These are phyloP conservation scores for Oxyria digyna DNA, from an alignment of 148 eudicot species.

Conservation along the genomic window DNA sequence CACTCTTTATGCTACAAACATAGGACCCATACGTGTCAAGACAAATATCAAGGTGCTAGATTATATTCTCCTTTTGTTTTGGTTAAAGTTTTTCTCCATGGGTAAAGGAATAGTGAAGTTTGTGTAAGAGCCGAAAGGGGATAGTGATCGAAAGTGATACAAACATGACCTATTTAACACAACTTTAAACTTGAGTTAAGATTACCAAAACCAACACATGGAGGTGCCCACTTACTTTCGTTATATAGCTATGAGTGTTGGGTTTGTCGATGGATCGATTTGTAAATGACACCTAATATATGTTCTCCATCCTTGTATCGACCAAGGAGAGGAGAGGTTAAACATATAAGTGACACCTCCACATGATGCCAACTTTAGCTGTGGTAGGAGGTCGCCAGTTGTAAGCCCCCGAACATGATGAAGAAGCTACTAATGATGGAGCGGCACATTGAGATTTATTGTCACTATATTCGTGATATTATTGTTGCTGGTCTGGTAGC, in stretches of 20 bases:
- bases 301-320: too few relatives aligned
- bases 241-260: background rate
- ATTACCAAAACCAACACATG: background rate
- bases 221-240: background rate
- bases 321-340: too few relatives aligned
- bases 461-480: too few relatives aligned
- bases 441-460: too few relatives aligned
- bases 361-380: too few relatives aligned
- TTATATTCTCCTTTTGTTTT: background rate
- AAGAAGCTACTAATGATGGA: too few relatives aligned
- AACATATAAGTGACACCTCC: too few relatives aligned
- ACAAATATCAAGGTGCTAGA: background rate
- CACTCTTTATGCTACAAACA: constrained; percentile 16
- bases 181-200: background rate
- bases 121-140: background rate
- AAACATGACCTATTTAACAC: background rate
- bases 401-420: too few relatives aligned
- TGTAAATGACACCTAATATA: too few relatives aligned
- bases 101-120: background rate
- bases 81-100: background rate
- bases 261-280: too few relatives aligned
- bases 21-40: constrained; percentile 17
- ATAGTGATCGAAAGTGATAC: background rate
- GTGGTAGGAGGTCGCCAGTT: too few relatives aligned
- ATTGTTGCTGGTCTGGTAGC: too few relatives aligned